These are phyloP conservation scores for Diatrype stigma DNA, from an alignment of 2,329 filamentous ascomycete genomes.

Conservation along the genomic window DNA sequence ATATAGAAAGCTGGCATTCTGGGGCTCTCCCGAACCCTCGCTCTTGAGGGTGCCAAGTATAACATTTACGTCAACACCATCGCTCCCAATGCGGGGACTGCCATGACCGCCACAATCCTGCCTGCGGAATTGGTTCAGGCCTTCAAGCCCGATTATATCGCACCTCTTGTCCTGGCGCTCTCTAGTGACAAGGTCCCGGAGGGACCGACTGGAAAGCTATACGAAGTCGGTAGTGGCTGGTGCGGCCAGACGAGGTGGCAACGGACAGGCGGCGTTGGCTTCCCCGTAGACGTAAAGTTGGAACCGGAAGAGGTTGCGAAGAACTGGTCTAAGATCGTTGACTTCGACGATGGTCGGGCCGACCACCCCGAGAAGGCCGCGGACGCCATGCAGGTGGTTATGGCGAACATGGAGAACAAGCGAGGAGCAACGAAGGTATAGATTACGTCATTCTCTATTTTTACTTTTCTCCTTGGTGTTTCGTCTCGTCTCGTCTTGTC, in stretches of 20 bases:
- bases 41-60: slow-evolving; percentile 91
- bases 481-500: slow-evolving; percentile 12
- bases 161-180: slow-evolving; percentile 83
- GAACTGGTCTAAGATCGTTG: slow-evolving; percentile 72
- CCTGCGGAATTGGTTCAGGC: slow-evolving; percentile 97
- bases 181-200: slow-evolving; percentile 80
- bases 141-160: slow-evolving; percentile 98
- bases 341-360: slow-evolving; percentile 83
- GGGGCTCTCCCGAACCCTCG: slow-evolving; percentile 88
- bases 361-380: slow-evolving; percentile 79
- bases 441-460: slow-evolving; percentile 22
- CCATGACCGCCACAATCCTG: slow-evolving; percentile 90
- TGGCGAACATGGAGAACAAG: slow-evolving; percentile 81
- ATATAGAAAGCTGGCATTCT: slow-evolving; percentile 82
- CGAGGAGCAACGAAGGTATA: slow-evolving; percentile 56
- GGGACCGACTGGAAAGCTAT: slow-evolving; percentile 79
- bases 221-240: slow-evolving; percentile 95
- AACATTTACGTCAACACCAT: slow-evolving; percentile 99
- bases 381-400: slow-evolving; percentile 71
- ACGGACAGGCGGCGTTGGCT: slow-evolving; percentile 80
- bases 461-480: slow-evolving; percentile 16
- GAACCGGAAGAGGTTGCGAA: slow-evolving; percentile 80
- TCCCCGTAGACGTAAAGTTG: slow-evolving; percentile 79
- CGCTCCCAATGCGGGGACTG: slow-evolving; percentile 92
- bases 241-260: slow-evolving; percentile 91